Base-by-base conservation (phyloP, 371 early-diverging fungal genomes). In the Blyttiomyces sp. region DNA sequence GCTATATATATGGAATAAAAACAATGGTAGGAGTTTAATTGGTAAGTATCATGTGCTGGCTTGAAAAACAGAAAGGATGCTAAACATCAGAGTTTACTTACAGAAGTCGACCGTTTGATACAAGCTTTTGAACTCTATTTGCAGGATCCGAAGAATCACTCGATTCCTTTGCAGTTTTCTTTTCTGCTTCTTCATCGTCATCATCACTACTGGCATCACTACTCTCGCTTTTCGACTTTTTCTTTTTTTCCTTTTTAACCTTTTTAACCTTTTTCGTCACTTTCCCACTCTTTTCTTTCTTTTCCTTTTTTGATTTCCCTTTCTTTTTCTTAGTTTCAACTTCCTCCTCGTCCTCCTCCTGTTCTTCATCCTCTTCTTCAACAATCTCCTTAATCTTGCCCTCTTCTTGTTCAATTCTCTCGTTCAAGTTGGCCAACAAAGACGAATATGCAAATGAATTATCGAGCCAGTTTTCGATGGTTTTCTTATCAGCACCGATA, bases 391-490 rank as follows among this genome's bases (percentile, higher is more conserved):
- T 44, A n/a, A n/a, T 2, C 59, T 30, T 4, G 46, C 51, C 42
- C 11, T 59, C 66, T 4, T 57, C 52, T 13, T 23, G 61, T 39
- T 46, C 43, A 9, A 52, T 57, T 36, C 43, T 34, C 21, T 43
- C 56, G 67, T 83, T 92, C 34, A 96, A 72, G 32, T 86, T 84
- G 33, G 81, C 84, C 64, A 96, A 76, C n/a, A 96, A 77, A 35
- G 78, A 77, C n/a, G 86, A 84, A 66, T 93, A 95, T 2, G 91
- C 95, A 57, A 84, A 86, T 19, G 93, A 86, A 66, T 93, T 90
- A 27, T 86, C 91, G n/a, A 94, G 82, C 95, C 95, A 95, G 71
- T 96, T 94, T 62, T 95, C 90, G n/a, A 75, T 78, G 3, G 85
- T 83, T 35, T 90, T 91, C 62, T 83, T 85, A 44, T 86, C 88